Conservation (phyloP, 169 alveolate genomes). For the Plasmodium blacklocki region DNA sequence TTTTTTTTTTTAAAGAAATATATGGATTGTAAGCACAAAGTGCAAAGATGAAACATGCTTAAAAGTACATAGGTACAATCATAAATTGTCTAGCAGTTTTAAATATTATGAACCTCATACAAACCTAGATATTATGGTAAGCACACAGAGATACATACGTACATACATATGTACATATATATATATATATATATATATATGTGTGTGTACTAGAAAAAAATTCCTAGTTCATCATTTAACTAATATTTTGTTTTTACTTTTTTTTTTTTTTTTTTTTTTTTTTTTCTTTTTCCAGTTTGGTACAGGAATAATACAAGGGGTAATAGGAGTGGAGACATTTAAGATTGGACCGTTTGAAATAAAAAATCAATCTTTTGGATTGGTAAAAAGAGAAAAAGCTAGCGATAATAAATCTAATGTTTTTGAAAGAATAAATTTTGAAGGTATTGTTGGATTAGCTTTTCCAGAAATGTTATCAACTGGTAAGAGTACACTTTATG, state of each 20-base stretch:
- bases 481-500: conserved; percentile 82
- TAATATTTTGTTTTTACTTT: too few relatives aligned
- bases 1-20: conserved; percentile 57
- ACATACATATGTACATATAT: not conserved
- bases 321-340: conserved; percentile 59
- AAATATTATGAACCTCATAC: conserved; percentile 65
- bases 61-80: conserved; percentile 79
- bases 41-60: conserved; percentile 81
- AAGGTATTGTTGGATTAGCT: conserved; percentile 92
- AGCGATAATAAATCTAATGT: conserved; percentile 17
- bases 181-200: conserved; percentile 16
- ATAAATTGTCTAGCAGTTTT: conserved; percentile 67
- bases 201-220: not conserved
- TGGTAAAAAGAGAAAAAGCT: conserved; percentile 62
- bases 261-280: too few relatives aligned
- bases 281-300: conserved; percentile 71
- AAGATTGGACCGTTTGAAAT: conserved; percentile 75
- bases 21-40: conserved; percentile 82
- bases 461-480: conserved; percentile 89
- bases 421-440: conserved; percentile 83
- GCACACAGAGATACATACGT: not conserved
- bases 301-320: conserved; percentile 84
- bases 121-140: conserved; percentile 62
- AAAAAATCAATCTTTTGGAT: conserved; percentile 38
- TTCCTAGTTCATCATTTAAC: not conserved